These are phyloP conservation scores for Rhodotorula sp. DNA, from an alignment of 1,284 basidiomycete species.

Conservation along the genomic window DNA sequence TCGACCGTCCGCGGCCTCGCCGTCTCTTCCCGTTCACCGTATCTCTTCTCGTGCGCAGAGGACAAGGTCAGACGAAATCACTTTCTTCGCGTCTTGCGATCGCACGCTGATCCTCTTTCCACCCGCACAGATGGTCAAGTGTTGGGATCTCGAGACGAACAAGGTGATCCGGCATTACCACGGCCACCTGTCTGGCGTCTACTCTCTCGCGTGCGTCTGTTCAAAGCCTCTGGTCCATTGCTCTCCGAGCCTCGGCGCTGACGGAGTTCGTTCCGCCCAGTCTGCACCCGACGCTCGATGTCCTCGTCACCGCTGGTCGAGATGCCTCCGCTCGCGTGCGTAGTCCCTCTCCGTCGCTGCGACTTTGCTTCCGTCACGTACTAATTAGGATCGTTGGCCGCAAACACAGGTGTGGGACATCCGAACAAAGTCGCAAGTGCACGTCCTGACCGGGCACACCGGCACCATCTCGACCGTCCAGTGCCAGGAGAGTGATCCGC, in stretches of 20 bases:
- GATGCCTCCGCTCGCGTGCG: conserved; percentile 84
- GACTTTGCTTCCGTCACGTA: background rate
- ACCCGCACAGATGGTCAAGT: conserved; percentile 85
- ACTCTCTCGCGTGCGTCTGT: conserved; percentile 61
- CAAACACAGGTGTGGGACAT: conserved; percentile 80
- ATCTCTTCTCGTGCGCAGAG: conserved; percentile 95
- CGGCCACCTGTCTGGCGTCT: conserved; percentile 95
- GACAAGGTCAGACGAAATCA: conserved; percentile 70
- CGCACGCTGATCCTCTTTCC: too few relatives aligned
- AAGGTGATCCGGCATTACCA: conserved; percentile 99
- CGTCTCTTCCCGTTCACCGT: conserved; percentile 88
- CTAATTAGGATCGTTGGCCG: background rate
- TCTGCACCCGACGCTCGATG: conserved; percentile 91
- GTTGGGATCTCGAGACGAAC: conserved; percentile 98
- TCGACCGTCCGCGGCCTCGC: conserved; percentile 93
- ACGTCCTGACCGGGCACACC: conserved; percentile 88
- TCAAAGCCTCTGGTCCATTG: too few relatives aligned
- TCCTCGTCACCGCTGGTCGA: conserved; percentile 90
- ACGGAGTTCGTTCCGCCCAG: conserved; percentile 45
- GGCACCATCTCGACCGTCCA: conserved; percentile 91
- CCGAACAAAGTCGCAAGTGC: conserved; percentile 93
- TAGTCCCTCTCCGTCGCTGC: background rate
- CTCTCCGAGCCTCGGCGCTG: background rate
- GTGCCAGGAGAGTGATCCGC: conserved; percentile 93
- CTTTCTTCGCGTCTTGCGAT: background rate